Conservation (phyloP, 805 yeast species). For the Millerozyma acaciae region DNA sequence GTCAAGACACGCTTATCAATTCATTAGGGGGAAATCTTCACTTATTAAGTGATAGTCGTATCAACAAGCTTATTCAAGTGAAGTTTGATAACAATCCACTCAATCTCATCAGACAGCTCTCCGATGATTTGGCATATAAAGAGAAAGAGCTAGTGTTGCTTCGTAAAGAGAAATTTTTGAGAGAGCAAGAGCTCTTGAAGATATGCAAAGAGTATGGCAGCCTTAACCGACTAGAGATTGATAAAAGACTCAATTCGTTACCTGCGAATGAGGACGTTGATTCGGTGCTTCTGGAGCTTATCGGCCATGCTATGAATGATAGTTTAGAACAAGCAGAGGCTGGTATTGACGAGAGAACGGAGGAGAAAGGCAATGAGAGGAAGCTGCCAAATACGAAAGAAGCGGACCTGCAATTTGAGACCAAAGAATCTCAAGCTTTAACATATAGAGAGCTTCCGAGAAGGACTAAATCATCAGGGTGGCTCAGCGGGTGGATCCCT, state of each 20-base stretch:
- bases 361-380: background rate
- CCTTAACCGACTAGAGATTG: conserved; percentile 33
- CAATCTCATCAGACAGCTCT: conserved; percentile 42
- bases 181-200: conserved; percentile 31
- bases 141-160: conserved; percentile 43
- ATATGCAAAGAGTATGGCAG: conserved; percentile 35
- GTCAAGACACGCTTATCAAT: too few relatives aligned
- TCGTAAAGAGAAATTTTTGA: conserved; percentile 26
- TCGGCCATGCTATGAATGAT: conserved; percentile 27
- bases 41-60: conserved; percentile 17
- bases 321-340: conserved; percentile 5
- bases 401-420: background rate
- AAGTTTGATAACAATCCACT: conserved; percentile 25
- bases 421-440: too few relatives aligned
- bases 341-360: background rate
- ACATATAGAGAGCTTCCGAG: too few relatives aligned
- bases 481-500: conserved; percentile 19
- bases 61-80: conserved; percentile 17
- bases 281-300: conserved; percentile 22
- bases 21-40: conserved; percentile 17
- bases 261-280: conserved; percentile 14
- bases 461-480: conserved; percentile 6
- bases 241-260: conserved; percentile 19
- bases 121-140: conserved; percentile 44
- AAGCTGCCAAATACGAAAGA: conserved; percentile 1